phyloP scores from a whole-genome alignment of 306 rosid species.

The Citrullus amarus region DNA sequence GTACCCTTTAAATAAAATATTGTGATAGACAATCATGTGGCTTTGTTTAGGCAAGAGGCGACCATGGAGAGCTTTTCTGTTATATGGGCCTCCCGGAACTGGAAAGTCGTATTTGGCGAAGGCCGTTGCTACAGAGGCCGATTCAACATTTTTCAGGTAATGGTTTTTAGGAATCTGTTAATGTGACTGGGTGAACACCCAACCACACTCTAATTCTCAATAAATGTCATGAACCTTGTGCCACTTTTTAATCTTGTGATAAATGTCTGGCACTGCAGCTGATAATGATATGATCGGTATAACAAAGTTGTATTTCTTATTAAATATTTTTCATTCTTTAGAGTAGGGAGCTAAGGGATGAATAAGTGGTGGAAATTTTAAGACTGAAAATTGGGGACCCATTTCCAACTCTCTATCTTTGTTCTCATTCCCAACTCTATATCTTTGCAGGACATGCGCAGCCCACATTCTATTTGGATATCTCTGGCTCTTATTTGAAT shows the following conservation, averaged over 20 bases:
- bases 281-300: too few relatives aligned
- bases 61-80: constrained; percentile 92
- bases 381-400: too few relatives aligned
- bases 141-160: constrained; percentile 94
- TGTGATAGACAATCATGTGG: not conserved
- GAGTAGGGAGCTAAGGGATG: too few relatives aligned
- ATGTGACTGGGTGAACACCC: too few relatives aligned
- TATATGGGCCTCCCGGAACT: constrained; percentile 97
- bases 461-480: not conserved
- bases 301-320: too few relatives aligned
- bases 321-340: too few relatives aligned
- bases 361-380: too few relatives aligned
- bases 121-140: constrained; percentile 99
- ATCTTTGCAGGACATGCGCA: not conserved
- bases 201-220: too few relatives aligned
- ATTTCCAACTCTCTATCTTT: not conserved
- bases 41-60: constrained; percentile 70
- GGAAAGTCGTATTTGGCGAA: constrained; percentile 98
- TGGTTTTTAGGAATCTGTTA: not conserved
- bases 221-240: too few relatives aligned
- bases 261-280: too few relatives aligned
- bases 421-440: not conserved
- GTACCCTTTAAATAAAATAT: not conserved
- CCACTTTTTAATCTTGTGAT: too few relatives aligned
- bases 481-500: not conserved